A percentile compares a stretch with the other conserved stretches of the same genome.
phyloP scores from a whole-genome alignment of 306 rosid species.

The Citrullus mucosospermus region DNA sequence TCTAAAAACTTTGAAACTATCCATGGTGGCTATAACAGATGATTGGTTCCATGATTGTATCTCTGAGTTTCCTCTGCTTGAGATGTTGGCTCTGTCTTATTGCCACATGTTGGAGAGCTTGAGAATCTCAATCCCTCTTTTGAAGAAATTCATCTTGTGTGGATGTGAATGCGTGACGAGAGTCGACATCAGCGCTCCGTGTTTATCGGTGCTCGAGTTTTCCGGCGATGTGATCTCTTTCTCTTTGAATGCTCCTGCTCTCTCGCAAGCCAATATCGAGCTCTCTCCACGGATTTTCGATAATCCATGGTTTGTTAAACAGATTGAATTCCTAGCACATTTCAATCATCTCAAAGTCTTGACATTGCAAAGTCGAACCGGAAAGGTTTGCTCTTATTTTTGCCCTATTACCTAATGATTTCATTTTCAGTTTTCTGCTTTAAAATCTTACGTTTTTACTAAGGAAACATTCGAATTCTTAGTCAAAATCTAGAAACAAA shows the following conservation, averaged over 20 bases:
- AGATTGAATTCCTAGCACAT: slow-evolving; percentile 5
- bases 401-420: not conserved
- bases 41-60: slow-evolving; percentile 16
- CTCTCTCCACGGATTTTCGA: not conserved
- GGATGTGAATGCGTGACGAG: slow-evolving; percentile 5
- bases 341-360: not conserved
- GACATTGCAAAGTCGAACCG: not conserved
- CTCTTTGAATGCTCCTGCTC: not conserved
- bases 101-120: slow-evolving; percentile 16
- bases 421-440: not conserved
- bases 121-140: slow-evolving; percentile 14
- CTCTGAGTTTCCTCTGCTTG: slow-evolving; percentile 16
- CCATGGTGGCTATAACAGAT: not conserved
- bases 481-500: too few species aligned
- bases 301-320: not conserved
- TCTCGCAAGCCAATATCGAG: not conserved
- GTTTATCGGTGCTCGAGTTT: not conserved
- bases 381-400: not conserved
- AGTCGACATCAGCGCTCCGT: slow-evolving; percentile 16
- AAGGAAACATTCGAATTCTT: too few species aligned
- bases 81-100: not conserved
- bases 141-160: slow-evolving; percentile 7
- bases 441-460: too few species aligned
- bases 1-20: not conserved
- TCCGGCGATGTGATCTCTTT: not conserved